Conservation (phyloP, 345 rosid species). For the Excoecaria cochinchinensis region DNA sequence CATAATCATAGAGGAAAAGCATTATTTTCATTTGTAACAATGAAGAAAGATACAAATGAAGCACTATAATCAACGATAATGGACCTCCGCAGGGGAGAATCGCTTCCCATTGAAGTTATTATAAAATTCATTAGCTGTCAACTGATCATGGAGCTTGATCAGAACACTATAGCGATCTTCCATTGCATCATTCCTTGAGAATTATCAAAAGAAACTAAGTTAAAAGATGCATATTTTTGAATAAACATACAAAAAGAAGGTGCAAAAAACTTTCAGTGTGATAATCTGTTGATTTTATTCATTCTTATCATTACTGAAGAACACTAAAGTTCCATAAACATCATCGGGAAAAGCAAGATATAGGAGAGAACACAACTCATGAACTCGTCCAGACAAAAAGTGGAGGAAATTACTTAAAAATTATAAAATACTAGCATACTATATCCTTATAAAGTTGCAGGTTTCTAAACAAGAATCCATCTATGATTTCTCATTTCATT, state of each 20-base stretch:
- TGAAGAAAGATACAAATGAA: not conserved
- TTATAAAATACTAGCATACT: too few relatives aligned
- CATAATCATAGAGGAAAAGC: not conserved
- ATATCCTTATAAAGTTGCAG: too few relatives aligned
- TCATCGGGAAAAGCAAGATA: not conserved
- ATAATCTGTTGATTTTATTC: not conserved
- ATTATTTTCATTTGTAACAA: not conserved
- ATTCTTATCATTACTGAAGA: not conserved
- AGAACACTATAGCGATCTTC: conserved; percentile 88
- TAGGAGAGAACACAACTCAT: not conserved
- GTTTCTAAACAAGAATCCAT: not conserved
- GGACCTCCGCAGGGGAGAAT: conserved; percentile 80
- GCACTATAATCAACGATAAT: not conserved
- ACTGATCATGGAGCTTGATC: conserved; percentile 58
- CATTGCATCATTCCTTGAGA: conserved; percentile 74
- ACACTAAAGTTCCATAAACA: too few relatives aligned
- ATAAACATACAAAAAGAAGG: not conserved
- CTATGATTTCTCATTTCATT: not conserved
- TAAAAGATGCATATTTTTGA: not conserved
- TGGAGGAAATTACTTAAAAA: not conserved
- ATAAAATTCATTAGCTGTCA: conserved; percentile 59
- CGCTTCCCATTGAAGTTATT: conserved; percentile 57
- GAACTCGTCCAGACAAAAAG: not conserved
- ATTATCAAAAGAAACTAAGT: conserved; percentile 8
- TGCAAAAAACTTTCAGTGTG: not conserved